Evolutionary conservation across 208 protist genomes (phyloP).

Genomic region (Kentomonas sorsogonicus): DNA sequence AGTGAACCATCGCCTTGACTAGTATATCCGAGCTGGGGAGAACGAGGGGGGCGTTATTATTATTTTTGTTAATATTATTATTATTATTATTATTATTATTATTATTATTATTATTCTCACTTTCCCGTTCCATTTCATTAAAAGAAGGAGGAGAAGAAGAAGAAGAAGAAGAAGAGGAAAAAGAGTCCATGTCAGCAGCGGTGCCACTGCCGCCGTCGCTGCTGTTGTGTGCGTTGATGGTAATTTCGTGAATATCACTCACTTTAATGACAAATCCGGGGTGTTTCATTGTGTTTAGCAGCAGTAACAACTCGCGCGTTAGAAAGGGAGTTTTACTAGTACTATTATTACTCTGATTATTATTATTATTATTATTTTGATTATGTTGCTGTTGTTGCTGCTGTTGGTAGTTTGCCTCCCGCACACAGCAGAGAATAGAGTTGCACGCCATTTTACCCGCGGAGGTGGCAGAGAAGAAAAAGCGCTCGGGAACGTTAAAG

Average conservation of each 20-base stretch:
- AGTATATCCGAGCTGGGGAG: no score
- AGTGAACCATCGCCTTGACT: no score
- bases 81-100: conserved; percentile 2
- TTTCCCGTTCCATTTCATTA: no score
- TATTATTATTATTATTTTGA: no score
- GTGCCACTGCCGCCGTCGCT: background rate
- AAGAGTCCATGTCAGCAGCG: no score
- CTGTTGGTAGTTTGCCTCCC: conserved; percentile 42
- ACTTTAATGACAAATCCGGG: conserved; percentile 82
- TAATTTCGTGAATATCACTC: conserved; percentile 49
- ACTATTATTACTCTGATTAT: no score
- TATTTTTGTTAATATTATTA: background rate
- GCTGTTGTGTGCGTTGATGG: conserved; percentile 7
- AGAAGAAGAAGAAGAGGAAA: no score
- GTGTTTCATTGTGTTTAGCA: conserved; percentile 83
- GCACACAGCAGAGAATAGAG: conserved; percentile 59
- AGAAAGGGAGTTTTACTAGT: no score
- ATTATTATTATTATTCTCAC: conserved; percentile 1
- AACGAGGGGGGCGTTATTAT: no score
- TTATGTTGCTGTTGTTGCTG: no score
- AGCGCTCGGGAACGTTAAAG: conserved; percentile 55
- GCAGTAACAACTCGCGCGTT: conserved; percentile 59
- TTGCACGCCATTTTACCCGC: conserved; percentile 80
- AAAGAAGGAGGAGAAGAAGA: background rate
- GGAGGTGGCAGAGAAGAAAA: conserved; percentile 52